Conservation (phyloP, 148 eudicot species). For the Fagopyrum esculentum region DNA sequence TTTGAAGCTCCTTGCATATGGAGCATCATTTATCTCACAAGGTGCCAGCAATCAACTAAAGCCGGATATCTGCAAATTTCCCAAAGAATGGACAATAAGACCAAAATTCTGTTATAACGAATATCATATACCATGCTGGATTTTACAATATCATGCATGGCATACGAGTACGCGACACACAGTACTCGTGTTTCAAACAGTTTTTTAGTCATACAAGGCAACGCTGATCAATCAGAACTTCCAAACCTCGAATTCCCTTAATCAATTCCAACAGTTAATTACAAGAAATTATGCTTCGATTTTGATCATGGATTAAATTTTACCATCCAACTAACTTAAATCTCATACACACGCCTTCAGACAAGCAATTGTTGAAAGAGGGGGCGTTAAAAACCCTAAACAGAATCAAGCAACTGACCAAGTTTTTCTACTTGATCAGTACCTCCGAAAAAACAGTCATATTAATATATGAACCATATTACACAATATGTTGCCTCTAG, state of each 20-base stretch:
- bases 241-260: neutral
- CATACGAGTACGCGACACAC: neutral
- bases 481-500: neutral
- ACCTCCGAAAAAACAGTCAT: neutral
- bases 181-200: neutral
- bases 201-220: neutral
- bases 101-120: neutral
- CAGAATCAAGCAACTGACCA: neutral
- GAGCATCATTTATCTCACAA: constrained; percentile 35
- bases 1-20: constrained; percentile 60
- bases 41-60: constrained; percentile 7
- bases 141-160: neutral
- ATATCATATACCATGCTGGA: neutral
- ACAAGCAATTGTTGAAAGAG: neutral
- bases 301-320: neutral
- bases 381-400: neutral
- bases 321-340: neutral
- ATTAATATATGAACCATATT: neutral
- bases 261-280: neutral
- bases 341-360: neutral
- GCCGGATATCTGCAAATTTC: constrained; percentile 12
- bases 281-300: neutral
- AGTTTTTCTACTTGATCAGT: neutral
- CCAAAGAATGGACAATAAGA: neutral
- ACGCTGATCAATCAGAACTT: neutral